Base-by-base conservation (phyloP, 495 filamentous ascomycete genomes). In the Penicillium macrosclerotiorum region DNA sequence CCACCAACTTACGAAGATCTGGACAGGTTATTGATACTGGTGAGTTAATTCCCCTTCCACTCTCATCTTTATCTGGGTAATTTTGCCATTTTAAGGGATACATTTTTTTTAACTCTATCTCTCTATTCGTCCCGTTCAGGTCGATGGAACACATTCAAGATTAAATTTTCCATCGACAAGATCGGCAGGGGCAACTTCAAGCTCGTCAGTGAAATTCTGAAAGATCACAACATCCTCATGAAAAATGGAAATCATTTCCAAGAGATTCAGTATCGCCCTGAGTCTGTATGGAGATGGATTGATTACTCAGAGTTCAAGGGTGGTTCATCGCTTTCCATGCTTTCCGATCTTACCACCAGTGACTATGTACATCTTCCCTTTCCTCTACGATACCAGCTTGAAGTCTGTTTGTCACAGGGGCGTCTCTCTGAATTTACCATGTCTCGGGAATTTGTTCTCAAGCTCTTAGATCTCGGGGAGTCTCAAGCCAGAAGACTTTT, bases 401-500 rank as follows among this genome's bases (percentile, higher is more conserved):
- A 97, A 63, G 91, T 89, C 0, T 96, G 92, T 59, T 75, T 97
- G 7, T 95, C 90, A 0, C 77, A 87, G 16, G 81, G 83, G 1
- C 69, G 77, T n/a, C 67, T 98, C n/a, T 85, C 83, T 39, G 90
- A 95, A 63, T 78, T 84, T 59, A 87, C 82, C 38, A 76, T 96
- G 40, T 75, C 67, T 5, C 57, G 65, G 4, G 69, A 78, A 7
- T 96, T 95, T 49, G 64, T 91, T 13, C 49, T 72, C 14, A 78
- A 62, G 31, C 69, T 98, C 4, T 57, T 69, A 8, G 56, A 72
- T 0, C 67, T 91, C 8, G 55, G 62, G 8, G 62, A 72, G 8
- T 17, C 44, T 3, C 53, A 63, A 22, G 83, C 83, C 3, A 62
- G 57, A 32, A 71, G 71, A 45, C 60, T 90, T 5, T 63, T 91